Evolutionary conservation across 1,139 yeast species (phyloP), one percentile per base, ranked within the genome.

Genomic region (Yamadazyma spencermartinsiae): DNA sequence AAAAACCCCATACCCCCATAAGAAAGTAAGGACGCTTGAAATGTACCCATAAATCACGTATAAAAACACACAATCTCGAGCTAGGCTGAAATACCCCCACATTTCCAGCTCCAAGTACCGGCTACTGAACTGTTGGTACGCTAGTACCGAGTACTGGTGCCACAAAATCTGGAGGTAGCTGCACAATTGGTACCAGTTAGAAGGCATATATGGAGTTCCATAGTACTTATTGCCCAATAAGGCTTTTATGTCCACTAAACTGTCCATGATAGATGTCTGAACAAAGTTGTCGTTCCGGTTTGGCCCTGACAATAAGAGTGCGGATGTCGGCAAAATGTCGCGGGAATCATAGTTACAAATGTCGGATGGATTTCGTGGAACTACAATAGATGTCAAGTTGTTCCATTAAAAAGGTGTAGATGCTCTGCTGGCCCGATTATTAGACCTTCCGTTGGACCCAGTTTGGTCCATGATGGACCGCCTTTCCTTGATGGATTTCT

Each of bases 1-100:
- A 7, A 63, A 15, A 0, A 65, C 6, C 2, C 82, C 82, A 49
- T 73, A 66, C 1, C 77, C 78, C 31, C 52, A 38, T 10, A 68
- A 33, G 33, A 38, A 37, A 3, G 48, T 34, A 15, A 42, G 39
- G 0, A 46, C 18, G 20, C 40, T 33, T 1, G 35, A 12, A 2
- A 54, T 6, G 38, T 51, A 48, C 14, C 37, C 17, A 27, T 48
- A 41, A 2, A 61, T 33, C 19, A 63, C 31, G 34, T 49, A 50
- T 1, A 49, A 26, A 31, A 68, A 51, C 0, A 61, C 29, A 1
- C 51, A n/a, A 42, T 68, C 74, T 39, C 68, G 49, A 4, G 53
- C 12, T 5, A 65, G 37, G 12, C 33, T 40, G 4, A 50, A 17
- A 37, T 34, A 42, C 7, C 56, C 56, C 49, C 50, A 50, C 4